Evolutionary conservation across 805 yeast species (phyloP).

Genomic region (Kodamaea jinghongensis): DNA sequence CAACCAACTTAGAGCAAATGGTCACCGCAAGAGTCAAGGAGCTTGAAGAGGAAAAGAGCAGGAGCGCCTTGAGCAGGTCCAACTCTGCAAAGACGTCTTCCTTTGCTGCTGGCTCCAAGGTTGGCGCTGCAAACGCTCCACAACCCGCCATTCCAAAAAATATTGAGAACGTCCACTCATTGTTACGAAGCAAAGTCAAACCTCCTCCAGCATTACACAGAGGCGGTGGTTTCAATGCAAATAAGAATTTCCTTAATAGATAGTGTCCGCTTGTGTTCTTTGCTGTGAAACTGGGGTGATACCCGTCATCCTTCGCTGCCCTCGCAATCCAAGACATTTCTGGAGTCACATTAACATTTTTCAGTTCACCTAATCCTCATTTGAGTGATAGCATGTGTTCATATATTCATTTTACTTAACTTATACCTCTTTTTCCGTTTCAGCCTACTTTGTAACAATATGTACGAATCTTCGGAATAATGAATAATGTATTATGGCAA

Average conservation of each 20-base stretch:
- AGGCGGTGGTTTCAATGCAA: conserved; percentile 31
- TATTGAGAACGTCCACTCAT: conserved; percentile 36
- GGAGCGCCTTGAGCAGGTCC: conserved; percentile 23
- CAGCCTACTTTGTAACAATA: conserved; percentile 4
- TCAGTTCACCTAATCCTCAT: no score
- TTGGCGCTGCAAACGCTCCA: conserved; percentile 3
- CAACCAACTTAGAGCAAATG: conserved; percentile 29
- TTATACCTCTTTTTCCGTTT: no score
- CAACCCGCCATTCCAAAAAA: conserved; percentile 10
- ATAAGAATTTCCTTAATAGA: conserved; percentile 11
- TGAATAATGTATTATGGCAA: conserved; percentile 6
- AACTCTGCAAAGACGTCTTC: conserved; percentile 13
- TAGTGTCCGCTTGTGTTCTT: background rate
- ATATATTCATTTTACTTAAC: no score
- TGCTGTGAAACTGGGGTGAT: no score
- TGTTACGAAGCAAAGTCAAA: conserved; percentile 39
- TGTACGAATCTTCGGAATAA: conserved; percentile 5
- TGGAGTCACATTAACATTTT: no score
- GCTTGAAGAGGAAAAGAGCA: conserved; percentile 18
- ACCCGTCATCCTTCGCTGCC: no score
- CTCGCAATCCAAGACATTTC: no score
- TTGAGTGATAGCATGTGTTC: no score
- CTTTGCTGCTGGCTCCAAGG: background rate
- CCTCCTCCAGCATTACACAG: conserved; percentile 43
- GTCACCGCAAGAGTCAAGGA: conserved; percentile 22